Evolutionary conservation across 1,139 yeast genomes (phyloP), one percentile per base, ranked within the genome.

Genomic region (Geotrichum siamense): DNA sequence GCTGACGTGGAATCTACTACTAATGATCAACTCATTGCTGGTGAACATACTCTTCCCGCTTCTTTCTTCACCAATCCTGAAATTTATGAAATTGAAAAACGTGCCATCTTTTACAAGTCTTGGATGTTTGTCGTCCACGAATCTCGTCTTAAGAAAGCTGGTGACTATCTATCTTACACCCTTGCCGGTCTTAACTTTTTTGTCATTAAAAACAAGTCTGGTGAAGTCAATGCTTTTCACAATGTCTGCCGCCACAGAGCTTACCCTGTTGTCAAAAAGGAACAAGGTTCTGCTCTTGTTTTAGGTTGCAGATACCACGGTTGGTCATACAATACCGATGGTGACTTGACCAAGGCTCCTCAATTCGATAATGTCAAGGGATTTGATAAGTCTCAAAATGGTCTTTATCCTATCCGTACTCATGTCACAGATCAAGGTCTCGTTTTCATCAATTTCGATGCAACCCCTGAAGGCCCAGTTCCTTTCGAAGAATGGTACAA

Each of bases 241-340:
- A 76, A 76, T 54, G 75, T 76, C 29, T 76, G 82, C 55, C 77
- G 81, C 53, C 82, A 76, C 61, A 67, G 81, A 54, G 81, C 81
- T 5, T 76, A 70, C 53, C 82, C 82, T 1, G 77, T 76, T 32
- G 73, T 76, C 22, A 69, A 73, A 57, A 76, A 76, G 56, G 75
- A 74, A 28, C 64, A 71, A 53, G 82, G 82, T n/a, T 72, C 78
- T 4, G 70, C 79, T 1, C 67, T 69, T 8, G 68, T 76, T 32
- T 62, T 76, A 35, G 80, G 80, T 30, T 76, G 82, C 62, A 72
- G 74, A 51, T 76, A 76, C 57, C 81, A 76, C 52, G 81, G 81
- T n/a, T 76, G 81, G 82, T 70, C 78, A 21, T 76, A 76, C 61
- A 75, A 75, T 53, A 65, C 77, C 10, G 77, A 76, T 48, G 82